Conservation (phyloP, 73 alveolate genomes). For the Paramecium pentaurelia region DNA sequence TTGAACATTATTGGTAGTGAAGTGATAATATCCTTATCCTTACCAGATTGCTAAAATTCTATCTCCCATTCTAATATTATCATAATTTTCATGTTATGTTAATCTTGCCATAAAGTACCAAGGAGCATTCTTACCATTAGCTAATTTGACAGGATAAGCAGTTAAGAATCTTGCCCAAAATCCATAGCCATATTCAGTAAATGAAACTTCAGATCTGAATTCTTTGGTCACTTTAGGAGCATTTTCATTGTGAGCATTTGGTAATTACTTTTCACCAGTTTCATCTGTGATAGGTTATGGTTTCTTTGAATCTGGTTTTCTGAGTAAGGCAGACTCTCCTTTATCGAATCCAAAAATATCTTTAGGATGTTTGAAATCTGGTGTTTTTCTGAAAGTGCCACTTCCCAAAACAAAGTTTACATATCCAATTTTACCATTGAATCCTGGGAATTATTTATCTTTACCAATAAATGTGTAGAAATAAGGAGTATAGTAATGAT, state of each 20-base stretch:
- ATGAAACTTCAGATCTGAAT: not conserved
- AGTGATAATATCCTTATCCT: constrained; percentile 54
- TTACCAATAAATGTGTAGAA: constrained; percentile 20
- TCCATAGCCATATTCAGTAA: constrained; percentile 35
- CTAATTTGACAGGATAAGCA: constrained; percentile 12
- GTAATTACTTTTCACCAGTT: not conserved
- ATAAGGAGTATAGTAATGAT: constrained; percentile 23
- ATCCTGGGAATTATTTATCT: constrained; percentile 46
- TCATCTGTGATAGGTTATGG: not conserved
- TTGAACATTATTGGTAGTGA: constrained; percentile 11
- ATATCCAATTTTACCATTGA: constrained; percentile 37
- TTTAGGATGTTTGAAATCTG: constrained; percentile 8
- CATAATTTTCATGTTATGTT: not conserved
- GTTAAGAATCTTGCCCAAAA: constrained; percentile 46
- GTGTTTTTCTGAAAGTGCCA: constrained; percentile 7
- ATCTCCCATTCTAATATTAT: constrained; percentile 38
- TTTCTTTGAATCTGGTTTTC: not conserved
- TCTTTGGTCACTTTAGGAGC: not conserved
- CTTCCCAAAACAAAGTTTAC: constrained; percentile 5
- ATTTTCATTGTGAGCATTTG: not conserved
- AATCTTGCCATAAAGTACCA: constrained; percentile 49
- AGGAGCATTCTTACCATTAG: not conserved
- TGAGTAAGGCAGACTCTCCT: not conserved
- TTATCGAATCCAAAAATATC: constrained; percentile 8
- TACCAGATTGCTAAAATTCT: constrained; percentile 47